Conservation (phyloP, 305 asterid genomes). For the Fraxinus nigra region DNA sequence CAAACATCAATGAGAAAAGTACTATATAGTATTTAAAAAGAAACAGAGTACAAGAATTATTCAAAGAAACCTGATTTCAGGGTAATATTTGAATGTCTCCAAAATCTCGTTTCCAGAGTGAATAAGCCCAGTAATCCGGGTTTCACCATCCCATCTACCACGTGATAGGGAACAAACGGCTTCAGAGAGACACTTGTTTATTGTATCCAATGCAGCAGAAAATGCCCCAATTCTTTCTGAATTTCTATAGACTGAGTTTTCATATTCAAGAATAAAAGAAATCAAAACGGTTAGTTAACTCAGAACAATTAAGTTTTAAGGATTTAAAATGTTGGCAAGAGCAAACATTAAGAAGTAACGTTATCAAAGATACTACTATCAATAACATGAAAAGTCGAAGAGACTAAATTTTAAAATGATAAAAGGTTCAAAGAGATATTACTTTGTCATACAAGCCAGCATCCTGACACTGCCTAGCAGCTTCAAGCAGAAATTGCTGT, state of each 20-base stretch:
- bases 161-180: slow-evolving; percentile 82
- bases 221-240: slow-evolving; percentile 90
- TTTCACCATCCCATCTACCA: slow-evolving; percentile 90
- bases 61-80: slow-evolving; percentile 66
- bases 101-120: slow-evolving; percentile 84
- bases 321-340: not conserved
- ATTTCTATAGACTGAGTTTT: slow-evolving; percentile 70
- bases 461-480: slow-evolving; percentile 77
- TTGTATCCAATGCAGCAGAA: slow-evolving; percentile 75
- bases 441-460: slow-evolving; percentile 86
- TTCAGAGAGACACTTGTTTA: slow-evolving; percentile 85
- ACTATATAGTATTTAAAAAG: not conserved
- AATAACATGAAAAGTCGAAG: slow-evolving; percentile 4
- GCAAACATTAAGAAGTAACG: not conserved
- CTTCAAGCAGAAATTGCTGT: slow-evolving; percentile 77
- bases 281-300: slow-evolving; percentile 14
- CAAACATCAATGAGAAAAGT: not conserved
- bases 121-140: slow-evolving; percentile 69
- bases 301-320: slow-evolving; percentile 10
- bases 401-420: not conserved
- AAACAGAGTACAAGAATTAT: slow-evolving; percentile 17
- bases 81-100: slow-evolving; percentile 77
- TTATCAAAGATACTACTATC: not conserved
- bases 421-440: slow-evolving; percentile 24
- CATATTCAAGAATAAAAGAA: slow-evolving; percentile 8